Percentiles rank a stretch among this genome's conserved stretches.
These are phyloP conservation scores for Thraustochytrium aureum DNA, from an alignment of 352 stramenopile species.

Conservation along the genomic window DNA sequence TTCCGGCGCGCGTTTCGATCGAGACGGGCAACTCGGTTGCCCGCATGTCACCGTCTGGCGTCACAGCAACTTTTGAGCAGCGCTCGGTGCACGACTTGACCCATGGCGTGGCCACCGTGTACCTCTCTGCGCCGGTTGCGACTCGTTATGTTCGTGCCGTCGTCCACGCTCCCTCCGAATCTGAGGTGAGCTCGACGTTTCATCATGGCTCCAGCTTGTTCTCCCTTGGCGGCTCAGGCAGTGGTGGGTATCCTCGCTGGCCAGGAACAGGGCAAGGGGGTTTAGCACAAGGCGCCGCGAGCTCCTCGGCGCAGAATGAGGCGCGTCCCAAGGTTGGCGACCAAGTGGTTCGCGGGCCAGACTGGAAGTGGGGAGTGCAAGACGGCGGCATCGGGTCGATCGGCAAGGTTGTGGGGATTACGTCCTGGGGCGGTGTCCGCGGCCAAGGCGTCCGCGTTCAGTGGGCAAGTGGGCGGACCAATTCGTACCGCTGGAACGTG, in stretches of 20 bases:
- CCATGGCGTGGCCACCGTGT: constrained; percentile 21
- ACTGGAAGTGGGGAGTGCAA: constrained; percentile 60
- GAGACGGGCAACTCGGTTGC: constrained; percentile 36
- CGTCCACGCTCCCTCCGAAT: not conserved
- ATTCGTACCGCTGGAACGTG: constrained; percentile 42
- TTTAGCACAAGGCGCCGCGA: not conserved
- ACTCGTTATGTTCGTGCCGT: constrained; percentile 18
- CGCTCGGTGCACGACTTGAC: constrained; percentile 14
- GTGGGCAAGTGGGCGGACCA: constrained; percentile 64
- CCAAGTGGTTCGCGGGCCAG: constrained; percentile 58
- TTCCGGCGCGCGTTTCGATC: constrained; percentile 22
- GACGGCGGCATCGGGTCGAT: constrained; percentile 59
- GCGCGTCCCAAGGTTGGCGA: constrained; percentile 55
- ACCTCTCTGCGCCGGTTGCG: constrained; percentile 19
- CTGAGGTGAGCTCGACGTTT: not conserved
- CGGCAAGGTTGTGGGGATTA: constrained; percentile 57
- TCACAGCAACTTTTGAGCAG: constrained; percentile 20
- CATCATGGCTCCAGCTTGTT: not conserved
- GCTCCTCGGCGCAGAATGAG: not conserved
- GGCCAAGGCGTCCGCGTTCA: constrained; percentile 54
- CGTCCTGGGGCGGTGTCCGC: constrained; percentile 43
- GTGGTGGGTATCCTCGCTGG: too few relatives aligned
- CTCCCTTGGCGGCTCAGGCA: not conserved
- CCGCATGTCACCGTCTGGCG: constrained; percentile 38
- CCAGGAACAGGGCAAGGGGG: too few relatives aligned